Evolutionary conservation across 202 grass and related monocot genomes (phyloP), one percentile per base, ranked within the genome.

Genomic region (Carex arenaria): DNA sequence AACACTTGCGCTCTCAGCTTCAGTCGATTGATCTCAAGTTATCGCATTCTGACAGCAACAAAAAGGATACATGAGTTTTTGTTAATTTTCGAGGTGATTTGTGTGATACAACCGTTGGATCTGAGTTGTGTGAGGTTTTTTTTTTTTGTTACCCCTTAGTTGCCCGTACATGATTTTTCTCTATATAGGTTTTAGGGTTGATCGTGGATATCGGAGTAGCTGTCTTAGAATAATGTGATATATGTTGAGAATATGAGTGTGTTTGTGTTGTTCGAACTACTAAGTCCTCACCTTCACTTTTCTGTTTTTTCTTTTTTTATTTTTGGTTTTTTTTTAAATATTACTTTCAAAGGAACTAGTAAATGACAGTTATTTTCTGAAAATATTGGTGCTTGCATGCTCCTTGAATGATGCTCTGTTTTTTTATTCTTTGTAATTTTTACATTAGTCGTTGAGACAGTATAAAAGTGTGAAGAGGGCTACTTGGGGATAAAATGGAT

Each of bases 41-140:
- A 12, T 95, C 93, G 2, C 85, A 87, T 69, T 92, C 90, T 71
- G 90, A 87, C 67, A 67, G 49, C 63, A 90, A 92, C 84, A 95
- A 92, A 80, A 92, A 90, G 69, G 52, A 72, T 60, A 47, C 80
- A 32, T 82, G 36, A 82, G 64, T 7, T 49, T 66, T 53, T 67
- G 10, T 52, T 34, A 9, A 74, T 32, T 79, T 79, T 14, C 17
- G 17, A 20, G 28, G 62, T 56, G 12, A 69, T 64, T 23, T 61
- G 15, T 49, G 45, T 49, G 45, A 49, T 49, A 49, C 10, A 47
- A 13, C 28, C 54, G 47, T 81, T 8, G 42, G 42, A 65, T 1
- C 51, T 5, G 51, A 36, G 28, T 38, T 56, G 51, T 20, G 53
- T 34, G 64, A 65, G 38, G 1, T 56, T 34, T 55, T 67, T 17